Percentiles rank a stretch among this genome's conserved stretches.
These are phyloP conservation scores for Capsella bursapastoris DNA, from an alignment of 345 rosid species.

Conservation along the genomic window DNA sequence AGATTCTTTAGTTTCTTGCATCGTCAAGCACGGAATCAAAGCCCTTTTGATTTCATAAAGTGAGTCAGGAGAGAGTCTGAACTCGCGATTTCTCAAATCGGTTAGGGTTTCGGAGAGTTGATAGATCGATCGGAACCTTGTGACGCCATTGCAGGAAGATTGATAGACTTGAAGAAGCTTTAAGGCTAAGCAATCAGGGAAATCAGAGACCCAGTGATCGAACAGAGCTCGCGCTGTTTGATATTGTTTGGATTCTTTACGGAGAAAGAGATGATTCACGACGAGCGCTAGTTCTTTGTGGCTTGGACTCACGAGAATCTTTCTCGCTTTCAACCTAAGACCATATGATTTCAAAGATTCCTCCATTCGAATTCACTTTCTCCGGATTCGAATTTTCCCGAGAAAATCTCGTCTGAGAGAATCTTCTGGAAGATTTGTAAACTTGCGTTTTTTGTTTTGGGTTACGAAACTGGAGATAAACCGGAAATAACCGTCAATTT, in stretches of 20 bases:
- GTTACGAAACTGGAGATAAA: too few species aligned
- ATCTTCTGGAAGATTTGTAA: too few species aligned
- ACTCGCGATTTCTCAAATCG: background rate
- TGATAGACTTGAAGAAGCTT: constrained; percentile 3
- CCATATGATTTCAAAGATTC: background rate
- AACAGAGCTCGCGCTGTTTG: background rate
- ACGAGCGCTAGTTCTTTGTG: background rate
- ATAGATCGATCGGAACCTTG: background rate
- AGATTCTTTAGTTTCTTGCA: constrained; percentile 4
- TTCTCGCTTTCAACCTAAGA: background rate
- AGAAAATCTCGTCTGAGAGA: too few species aligned
- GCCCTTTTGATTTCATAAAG: background rate
- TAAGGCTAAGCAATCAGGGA: background rate
- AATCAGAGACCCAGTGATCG: background rate
- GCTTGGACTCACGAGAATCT: background rate
- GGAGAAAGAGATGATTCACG: background rate
- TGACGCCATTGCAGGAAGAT: background rate
- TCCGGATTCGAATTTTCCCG: too few species aligned
- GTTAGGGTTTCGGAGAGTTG: background rate
- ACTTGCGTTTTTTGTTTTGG: too few species aligned
- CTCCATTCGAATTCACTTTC: too few species aligned
- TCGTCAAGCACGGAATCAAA: constrained; percentile 8
- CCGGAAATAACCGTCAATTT: too few species aligned
- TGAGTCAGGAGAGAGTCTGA: background rate
- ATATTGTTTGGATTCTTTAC: background rate